Conservation (phyloP, 1,284 basidiomycete genomes). For the Pseudozyma pruni region DNA sequence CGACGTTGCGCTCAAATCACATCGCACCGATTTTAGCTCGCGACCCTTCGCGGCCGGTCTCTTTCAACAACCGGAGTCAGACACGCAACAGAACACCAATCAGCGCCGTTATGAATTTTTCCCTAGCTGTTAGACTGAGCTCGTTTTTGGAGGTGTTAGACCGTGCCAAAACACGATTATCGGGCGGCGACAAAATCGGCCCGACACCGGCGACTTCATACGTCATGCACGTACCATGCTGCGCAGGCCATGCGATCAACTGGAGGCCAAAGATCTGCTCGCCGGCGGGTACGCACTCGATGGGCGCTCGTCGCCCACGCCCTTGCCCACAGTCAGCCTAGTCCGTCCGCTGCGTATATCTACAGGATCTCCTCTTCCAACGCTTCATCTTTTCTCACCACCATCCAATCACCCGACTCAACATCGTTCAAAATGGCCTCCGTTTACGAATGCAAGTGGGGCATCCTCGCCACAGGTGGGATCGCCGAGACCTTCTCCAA, state of each 20-base stretch:
- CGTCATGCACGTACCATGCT: background rate
- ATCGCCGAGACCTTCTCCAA: conserved; percentile 65
- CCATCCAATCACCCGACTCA: background rate
- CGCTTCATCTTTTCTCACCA: background rate
- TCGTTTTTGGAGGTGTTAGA: background rate
- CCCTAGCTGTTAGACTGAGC: background rate
- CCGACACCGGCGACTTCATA: conserved; percentile 14
- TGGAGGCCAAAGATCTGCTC: too few species aligned
- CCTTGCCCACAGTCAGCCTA: too few species aligned
- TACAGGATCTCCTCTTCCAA: background rate
- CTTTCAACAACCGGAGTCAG: conserved; percentile 33
- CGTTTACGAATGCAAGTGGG: conserved; percentile 45
- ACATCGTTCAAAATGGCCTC: conserved; percentile 6
- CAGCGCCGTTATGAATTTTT: background rate
- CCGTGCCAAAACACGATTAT: too few species aligned
- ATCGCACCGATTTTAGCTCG: too few species aligned
- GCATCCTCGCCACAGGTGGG: conserved; percentile 58
- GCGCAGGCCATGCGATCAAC: too few species aligned
- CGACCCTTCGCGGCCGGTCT: conserved; percentile 14
- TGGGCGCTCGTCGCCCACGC: too few species aligned
- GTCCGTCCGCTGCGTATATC: background rate
- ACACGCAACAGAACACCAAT: conserved; percentile 5
- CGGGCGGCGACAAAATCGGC: background rate
- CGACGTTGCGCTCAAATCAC: too few species aligned
- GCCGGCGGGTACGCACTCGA: too few species aligned